These are phyloP conservation scores for Globisporangium abappressorium DNA, from an alignment of 352 stramenopile genomes.

Conservation along the genomic window DNA sequence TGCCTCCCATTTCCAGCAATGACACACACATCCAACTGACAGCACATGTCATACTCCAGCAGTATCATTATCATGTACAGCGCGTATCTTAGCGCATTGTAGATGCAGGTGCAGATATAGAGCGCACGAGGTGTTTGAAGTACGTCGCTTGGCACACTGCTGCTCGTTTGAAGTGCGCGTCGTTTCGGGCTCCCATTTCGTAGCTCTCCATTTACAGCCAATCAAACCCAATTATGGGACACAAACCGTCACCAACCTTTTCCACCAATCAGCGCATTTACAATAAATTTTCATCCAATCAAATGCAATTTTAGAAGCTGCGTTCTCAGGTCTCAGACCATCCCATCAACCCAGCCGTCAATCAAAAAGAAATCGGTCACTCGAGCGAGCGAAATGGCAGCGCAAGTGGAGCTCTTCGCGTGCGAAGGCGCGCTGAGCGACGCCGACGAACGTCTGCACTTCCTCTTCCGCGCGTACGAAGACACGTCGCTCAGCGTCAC, in stretches of 20 bases:
- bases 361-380: background rate
- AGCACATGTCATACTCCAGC: background rate
- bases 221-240: background rate
- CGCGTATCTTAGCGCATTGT: background rate
- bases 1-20: background rate
- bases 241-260: background rate
- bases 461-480: conserved; percentile 32
- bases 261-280: background rate
- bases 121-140: background rate
- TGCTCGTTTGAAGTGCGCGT: background rate
- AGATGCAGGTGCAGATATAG: background rate
- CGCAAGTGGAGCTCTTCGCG: conserved; percentile 31
- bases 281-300: background rate
- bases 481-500: conserved; percentile 34
- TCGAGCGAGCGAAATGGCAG: background rate
- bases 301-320: background rate
- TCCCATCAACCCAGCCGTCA: background rate
- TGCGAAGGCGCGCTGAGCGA: conserved; percentile 39
- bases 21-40: background rate
- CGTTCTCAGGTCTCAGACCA: background rate
- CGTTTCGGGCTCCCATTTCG: background rate
- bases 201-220: conserved; percentile 6
- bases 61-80: background rate
- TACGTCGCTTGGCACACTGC: background rate
- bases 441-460: conserved; percentile 23